Evolutionary conservation across 225 moss, liverwort and hornwort genomes (phyloP).

Genomic region (Polytrichum commune): DNA sequence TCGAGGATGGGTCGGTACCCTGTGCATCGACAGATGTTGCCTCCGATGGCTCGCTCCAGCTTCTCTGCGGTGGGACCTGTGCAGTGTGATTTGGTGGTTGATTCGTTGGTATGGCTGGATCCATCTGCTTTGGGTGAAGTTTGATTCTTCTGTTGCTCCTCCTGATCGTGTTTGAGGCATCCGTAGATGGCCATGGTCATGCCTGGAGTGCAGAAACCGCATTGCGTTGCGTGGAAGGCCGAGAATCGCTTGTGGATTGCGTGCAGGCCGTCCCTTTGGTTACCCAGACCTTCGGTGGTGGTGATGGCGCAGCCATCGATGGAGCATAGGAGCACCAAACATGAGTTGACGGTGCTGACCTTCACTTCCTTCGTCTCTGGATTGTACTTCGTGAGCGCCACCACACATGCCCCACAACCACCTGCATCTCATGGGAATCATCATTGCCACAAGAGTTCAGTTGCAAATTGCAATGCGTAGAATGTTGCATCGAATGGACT

Average conservation of each 20-base stretch:
- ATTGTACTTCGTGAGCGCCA: constrained; percentile 58
- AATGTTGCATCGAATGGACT: too few species aligned
- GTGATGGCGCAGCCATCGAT: constrained; percentile 69
- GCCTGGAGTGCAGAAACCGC: constrained; percentile 74
- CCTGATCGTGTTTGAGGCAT: constrained; percentile 35
- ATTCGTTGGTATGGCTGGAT: constrained; percentile 1
- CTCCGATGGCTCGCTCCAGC: constrained; percentile 38
- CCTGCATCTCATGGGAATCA: constrained; percentile 26
- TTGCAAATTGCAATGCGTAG: too few species aligned
- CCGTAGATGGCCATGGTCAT: constrained; percentile 51
- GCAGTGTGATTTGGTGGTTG: neutral
- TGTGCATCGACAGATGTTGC: constrained; percentile 64
- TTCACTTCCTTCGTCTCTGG: constrained; percentile 41
- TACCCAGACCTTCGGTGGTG: constrained; percentile 68
- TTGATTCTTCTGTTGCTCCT: neutral
- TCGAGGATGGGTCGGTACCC: constrained; percentile 68
- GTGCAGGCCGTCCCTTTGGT: constrained; percentile 47
- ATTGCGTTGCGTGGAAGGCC: constrained; percentile 69
- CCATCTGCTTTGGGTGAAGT: too few species aligned
- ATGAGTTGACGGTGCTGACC: constrained; percentile 68
- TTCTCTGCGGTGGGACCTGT: constrained; percentile 13
- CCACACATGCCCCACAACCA: constrained; percentile 86
- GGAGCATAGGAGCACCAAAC: constrained; percentile 64
- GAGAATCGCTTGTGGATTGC: constrained; percentile 67
- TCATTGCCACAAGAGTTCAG: too few species aligned